Evolutionary conservation across 78 protist species (phyloP).

Genomic region (Dictyostelium purpureum): DNA sequence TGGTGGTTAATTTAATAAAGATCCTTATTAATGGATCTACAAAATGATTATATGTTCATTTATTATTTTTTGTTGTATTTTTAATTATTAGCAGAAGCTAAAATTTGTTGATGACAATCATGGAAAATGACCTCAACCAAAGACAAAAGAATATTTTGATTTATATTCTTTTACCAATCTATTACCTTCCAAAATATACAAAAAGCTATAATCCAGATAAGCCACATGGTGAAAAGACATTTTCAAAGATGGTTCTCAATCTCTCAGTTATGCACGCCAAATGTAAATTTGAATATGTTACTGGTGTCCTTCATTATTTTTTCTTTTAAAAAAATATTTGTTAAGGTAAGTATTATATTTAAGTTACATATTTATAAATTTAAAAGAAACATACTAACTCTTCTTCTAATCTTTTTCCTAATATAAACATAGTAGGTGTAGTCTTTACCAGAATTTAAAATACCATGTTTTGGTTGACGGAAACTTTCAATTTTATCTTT

Average conservation of each 20-base stretch:
- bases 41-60: too few species aligned
- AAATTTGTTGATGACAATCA: too few species aligned
- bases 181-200: background rate
- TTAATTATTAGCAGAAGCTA: too few species aligned
- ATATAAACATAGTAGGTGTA: background rate
- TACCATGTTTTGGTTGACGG: background rate
- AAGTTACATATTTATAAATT: background rate
- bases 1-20: too few species aligned
- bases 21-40: too few species aligned
- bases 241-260: background rate
- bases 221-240: background rate
- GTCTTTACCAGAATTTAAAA: background rate
- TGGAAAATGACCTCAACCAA: too few species aligned
- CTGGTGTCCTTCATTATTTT: background rate
- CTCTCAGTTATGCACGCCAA: background rate
- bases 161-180: background rate
- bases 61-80: too few species aligned
- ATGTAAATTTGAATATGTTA: background rate
- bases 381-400: background rate
- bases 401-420: background rate
- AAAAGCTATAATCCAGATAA: background rate
- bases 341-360: too few species aligned
- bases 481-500: background rate
- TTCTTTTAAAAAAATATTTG: background rate
- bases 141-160: background rate